Evolutionary conservation across 2,329 filamentous ascomycete genomes (phyloP).

Genomic region (Ophiocordyceps australis): DNA sequence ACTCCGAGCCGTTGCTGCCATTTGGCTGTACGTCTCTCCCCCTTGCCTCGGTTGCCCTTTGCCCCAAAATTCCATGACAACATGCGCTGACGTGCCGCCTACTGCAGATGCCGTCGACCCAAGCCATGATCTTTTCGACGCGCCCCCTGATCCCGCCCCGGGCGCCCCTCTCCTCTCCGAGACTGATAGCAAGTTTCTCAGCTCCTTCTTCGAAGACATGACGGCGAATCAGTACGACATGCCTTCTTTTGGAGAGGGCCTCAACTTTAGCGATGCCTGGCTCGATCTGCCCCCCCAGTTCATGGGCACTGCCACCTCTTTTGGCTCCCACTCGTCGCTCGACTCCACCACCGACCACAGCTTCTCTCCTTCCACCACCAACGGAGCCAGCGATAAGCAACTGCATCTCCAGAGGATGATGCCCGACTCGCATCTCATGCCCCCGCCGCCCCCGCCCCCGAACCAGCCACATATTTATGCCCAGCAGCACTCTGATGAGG

Average conservation of each 20-base stretch:
- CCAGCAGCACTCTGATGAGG: constrained; percentile 26
- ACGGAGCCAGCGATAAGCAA: constrained; percentile 2
- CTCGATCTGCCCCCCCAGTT: constrained; percentile 43
- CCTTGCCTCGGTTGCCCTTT: constrained; percentile 2
- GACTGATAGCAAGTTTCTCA: constrained; percentile 38
- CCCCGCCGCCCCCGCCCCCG: constrained; percentile 10
- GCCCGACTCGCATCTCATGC: constrained; percentile 14
- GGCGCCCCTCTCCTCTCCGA: constrained; percentile 49
- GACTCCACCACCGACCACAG: constrained; percentile 5
- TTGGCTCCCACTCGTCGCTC: constrained; percentile 29
- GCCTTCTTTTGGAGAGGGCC: constrained; percentile 30
- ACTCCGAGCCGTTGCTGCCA: constrained; percentile 32
- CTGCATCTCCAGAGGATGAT: constrained; percentile 4
- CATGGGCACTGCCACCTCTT: constrained; percentile 46
- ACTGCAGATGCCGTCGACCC: constrained; percentile 24
- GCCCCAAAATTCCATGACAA: too few species aligned
- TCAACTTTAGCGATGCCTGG: constrained; percentile 32
- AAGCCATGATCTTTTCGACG: constrained; percentile 24
- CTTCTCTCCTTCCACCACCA: constrained; percentile 2
- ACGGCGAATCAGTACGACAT: constrained; percentile 29
- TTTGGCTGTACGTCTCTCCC: constrained; percentile 45
- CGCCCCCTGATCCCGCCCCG: constrained; percentile 42
- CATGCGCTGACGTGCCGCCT: constrained; percentile 3
- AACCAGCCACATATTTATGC: constrained; percentile 4
- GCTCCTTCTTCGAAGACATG: constrained; percentile 37